Evolutionary conservation across 2,329 filamentous ascomycete genomes (phyloP), one percentile per base, ranked within the genome.

Genomic region (Lomentospora prolificans): DNA sequence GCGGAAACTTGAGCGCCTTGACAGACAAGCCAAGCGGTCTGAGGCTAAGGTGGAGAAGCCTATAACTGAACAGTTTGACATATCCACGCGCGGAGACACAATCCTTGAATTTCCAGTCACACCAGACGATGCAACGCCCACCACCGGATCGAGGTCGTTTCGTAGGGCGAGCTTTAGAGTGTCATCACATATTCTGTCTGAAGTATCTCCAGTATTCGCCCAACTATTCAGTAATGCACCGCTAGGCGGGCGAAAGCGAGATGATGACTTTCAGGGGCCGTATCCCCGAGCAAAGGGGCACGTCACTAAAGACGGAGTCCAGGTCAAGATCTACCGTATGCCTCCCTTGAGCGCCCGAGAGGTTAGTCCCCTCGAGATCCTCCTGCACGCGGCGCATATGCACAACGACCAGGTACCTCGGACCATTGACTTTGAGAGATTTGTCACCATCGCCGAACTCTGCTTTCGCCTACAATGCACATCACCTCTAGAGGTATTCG

Each of bases 351-450:
- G 80, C 59, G 58, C 69, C 4, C 76, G 79, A 54, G 64, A 62
- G 2, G 56, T 72, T 2, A 62, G 66, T 2, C 67, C 72, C 0
- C 62, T 80, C 9, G 72, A 75, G 57, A 73, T 74, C 1, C 59
- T 81, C 1, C 65, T 81, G 2, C 71, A 79, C 56, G 78, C 77
- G 2, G 77, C 76, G 0, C 77, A 80, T 59, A 70, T 75, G 67
- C 76, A 77, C 56, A 71, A 70, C 50, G 67, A 73, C 5, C 65
- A 68, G 55, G 65, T 80, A 3, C 77, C 77, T 0, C 67, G 71
- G 5, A 69, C 74, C 5, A 68, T 80, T 4, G 65, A 64, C 1
- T 80, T 79, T 57, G 68, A 72, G 22, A 69, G 72, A 50, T 78
- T 81, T 57, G 74, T 79, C 8, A 75, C 75, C 24, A 71, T 81